Conservation (phyloP, 108 stramenopile genomes). For the Stephanodiscus minutulus region DNA sequence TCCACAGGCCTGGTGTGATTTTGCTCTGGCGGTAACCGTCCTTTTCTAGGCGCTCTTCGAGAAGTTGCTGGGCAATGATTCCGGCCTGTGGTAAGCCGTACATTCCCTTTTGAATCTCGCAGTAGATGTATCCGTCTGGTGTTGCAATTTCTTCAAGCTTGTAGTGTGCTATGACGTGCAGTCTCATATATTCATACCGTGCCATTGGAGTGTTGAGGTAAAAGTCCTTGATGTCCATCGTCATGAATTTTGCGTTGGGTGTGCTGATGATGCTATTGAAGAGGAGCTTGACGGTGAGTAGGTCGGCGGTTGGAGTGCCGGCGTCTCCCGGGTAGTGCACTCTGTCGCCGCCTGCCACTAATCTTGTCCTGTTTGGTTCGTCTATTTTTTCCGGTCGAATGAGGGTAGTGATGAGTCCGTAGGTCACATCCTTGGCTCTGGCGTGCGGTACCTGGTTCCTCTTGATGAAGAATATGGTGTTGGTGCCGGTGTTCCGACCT, state of each 20-base stretch:
- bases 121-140: constrained; percentile 9
- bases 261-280: constrained; percentile 1
- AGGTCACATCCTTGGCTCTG: not conserved
- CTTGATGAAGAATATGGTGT: not conserved
- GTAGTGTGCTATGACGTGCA: constrained; percentile 43
- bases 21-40: constrained; percentile 13
- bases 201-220: not conserved
- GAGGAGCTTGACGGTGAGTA: not conserved
- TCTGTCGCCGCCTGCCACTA: not conserved
- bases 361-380: not conserved
- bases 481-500: not conserved
- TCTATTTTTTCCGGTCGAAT: not conserved
- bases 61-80: constrained; percentile 39
- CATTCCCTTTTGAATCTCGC: constrained; percentile 29
- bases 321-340: not conserved
- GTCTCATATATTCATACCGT: not conserved
- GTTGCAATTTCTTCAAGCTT: not conserved
- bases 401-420: not conserved
- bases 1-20: not conserved
- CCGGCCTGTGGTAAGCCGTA: constrained; percentile 55
- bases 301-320: not conserved
- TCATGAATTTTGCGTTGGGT: not conserved
- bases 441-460: not conserved
- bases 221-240: not conserved
- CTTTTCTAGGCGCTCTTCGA: constrained; percentile 6